These are phyloP conservation scores for Dothiorella sarmentorum DNA, from an alignment of 2,329 filamentous ascomycete genomes.

Conservation along the genomic window DNA sequence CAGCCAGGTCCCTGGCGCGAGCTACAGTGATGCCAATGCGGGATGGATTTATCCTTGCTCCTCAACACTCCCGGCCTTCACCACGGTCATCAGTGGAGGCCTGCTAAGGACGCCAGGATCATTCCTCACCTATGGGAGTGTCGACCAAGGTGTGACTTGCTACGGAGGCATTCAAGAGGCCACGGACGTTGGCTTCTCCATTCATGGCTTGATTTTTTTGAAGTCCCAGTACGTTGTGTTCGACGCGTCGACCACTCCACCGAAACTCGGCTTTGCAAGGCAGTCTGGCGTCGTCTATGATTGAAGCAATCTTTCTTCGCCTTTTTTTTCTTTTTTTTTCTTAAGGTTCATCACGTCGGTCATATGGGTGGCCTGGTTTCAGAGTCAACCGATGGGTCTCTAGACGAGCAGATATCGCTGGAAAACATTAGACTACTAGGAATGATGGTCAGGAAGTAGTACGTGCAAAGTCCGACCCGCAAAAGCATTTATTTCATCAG, in stretches of 20 bases:
- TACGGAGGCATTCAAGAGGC: constrained; percentile 73
- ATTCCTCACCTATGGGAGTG: constrained; percentile 54
- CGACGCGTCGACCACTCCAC: constrained; percentile 47
- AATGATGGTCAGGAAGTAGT: too few relatives aligned
- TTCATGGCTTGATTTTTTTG: constrained; percentile 75
- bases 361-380: too few relatives aligned
- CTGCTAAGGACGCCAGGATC: constrained; percentile 51
- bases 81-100: constrained; percentile 48
- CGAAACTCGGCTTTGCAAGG: constrained; percentile 36
- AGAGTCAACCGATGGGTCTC: too few relatives aligned
- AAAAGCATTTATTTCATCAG: too few relatives aligned
- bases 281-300: not conserved
- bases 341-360: too few relatives aligned
- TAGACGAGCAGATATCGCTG: too few relatives aligned
- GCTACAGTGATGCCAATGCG: constrained; percentile 47
- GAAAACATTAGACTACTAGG: too few relatives aligned
- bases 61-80: constrained; percentile 52
- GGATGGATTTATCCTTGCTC: constrained; percentile 56
- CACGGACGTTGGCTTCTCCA: constrained; percentile 57
- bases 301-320: too few relatives aligned
- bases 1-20: constrained; percentile 51
- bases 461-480: too few relatives aligned
- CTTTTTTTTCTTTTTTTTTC: too few relatives aligned
- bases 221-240: constrained; percentile 75
- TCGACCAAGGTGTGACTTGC: constrained; percentile 49